A percentile compares a stretch with the other conserved stretches of the same genome.
phyloP scores from a whole-genome alignment of 257 asterid species.

The Osmanthus fragrans region DNA sequence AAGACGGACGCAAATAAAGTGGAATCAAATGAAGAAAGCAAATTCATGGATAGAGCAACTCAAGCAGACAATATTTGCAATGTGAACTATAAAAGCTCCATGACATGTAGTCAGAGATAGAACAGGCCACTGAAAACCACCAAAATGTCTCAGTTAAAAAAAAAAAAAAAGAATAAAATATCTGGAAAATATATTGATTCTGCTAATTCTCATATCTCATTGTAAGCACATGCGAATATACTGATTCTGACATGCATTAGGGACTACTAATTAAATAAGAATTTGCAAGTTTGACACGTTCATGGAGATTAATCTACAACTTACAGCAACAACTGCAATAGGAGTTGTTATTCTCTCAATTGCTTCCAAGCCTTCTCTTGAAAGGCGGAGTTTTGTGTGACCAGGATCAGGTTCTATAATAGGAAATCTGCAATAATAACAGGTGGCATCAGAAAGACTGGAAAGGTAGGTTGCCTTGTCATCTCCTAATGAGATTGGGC shows the following conservation, averaged over 20 bases:
- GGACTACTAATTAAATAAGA: constrained; percentile 7
- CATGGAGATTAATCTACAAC: constrained; percentile 31
- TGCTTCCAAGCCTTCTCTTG: constrained; percentile 89
- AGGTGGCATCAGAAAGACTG: neutral
- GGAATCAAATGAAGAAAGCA: neutral
- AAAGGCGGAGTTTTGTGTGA: constrained; percentile 87
- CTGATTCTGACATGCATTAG: neutral
- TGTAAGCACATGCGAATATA: neutral
- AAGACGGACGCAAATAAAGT: constrained; percentile 6
- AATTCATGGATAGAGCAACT: neutral
- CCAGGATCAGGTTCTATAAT: constrained; percentile 94
- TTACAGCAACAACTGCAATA: constrained; percentile 90
- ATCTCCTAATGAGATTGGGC: constrained; percentile 9
- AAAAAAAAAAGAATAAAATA: neutral
- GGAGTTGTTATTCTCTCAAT: constrained; percentile 86
- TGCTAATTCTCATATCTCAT: constrained; percentile 4
- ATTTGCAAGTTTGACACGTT: constrained; percentile 14
- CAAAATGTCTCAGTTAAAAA: neutral
- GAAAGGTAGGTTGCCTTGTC: constrained; percentile 3
- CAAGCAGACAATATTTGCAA: constrained; percentile 1
- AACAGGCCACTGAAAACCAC: neutral
- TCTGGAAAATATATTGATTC: neutral
- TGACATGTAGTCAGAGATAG: constrained; percentile 6
- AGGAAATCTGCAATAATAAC: constrained; percentile 64
- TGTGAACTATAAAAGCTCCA: constrained; percentile 2